Conservation (phyloP, 768 basidiomycete genomes). For the Pleurotus sapidus region DNA sequence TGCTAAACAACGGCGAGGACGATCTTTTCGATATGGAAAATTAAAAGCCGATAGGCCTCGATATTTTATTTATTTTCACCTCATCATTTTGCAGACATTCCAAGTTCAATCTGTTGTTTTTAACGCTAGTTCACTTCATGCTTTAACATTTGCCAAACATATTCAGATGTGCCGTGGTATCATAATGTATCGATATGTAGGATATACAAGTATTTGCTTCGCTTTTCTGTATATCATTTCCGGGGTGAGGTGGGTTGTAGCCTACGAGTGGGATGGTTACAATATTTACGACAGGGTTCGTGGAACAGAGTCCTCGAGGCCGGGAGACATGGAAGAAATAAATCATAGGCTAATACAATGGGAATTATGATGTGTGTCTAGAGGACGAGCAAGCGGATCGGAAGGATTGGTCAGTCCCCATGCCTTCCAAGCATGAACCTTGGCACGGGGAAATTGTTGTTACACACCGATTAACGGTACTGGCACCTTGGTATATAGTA, state of each 20-base stretch:
- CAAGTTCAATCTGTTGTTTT: background rate
- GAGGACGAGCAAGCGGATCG: background rate
- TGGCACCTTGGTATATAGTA: background rate
- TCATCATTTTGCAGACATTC: background rate
- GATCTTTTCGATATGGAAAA: constrained; percentile 5
- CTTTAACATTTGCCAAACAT: no score
- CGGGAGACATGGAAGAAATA: no score
- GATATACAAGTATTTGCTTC: background rate
- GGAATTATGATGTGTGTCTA: background rate
- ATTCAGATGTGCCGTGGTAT: background rate
- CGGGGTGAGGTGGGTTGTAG: no score
- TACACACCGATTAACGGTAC: background rate
- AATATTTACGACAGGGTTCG: no score
- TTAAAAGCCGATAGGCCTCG: background rate
- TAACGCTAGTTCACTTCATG: background rate
- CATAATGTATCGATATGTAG: background rate
- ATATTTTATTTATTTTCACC: background rate
- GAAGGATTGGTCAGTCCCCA: background rate
- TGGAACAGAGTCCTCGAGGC: no score
- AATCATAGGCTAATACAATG: background rate
- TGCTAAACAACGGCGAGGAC: background rate
- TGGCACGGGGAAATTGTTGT: background rate
- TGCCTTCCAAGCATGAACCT: background rate
- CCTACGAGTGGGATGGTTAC: no score
- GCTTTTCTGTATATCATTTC: no score